Percentiles rank a stretch among this genome's conserved stretches.
These are phyloP conservation scores for Amanita rimosa DNA, from an alignment of 768 basidiomycete genomes.

Conservation along the genomic window DNA sequence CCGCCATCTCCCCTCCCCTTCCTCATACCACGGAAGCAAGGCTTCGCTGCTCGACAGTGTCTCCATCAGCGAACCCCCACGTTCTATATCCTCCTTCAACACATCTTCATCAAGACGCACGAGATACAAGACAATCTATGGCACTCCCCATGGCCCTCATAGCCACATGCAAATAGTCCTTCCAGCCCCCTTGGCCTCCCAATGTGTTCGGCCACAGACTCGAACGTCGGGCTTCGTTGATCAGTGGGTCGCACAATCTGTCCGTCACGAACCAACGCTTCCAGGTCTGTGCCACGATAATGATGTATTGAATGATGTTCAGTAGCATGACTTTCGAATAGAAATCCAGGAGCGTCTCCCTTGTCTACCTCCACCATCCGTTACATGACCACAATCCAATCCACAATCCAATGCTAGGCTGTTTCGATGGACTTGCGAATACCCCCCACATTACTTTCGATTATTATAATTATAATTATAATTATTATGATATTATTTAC, in stretches of 20 bases:
- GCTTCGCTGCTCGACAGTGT: slow-evolving; percentile 19
- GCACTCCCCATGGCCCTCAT: slow-evolving; percentile 49
- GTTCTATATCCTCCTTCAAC: slow-evolving; percentile 18
- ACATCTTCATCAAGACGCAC: slow-evolving; percentile 8
- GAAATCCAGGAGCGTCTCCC: background rate
- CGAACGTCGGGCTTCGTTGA: slow-evolving; percentile 20
- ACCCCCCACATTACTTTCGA: background rate
- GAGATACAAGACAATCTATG: slow-evolving; percentile 30
- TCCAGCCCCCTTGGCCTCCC: slow-evolving; percentile 49
- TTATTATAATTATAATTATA: background rate
- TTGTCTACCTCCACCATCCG: background rate
- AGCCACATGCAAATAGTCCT: slow-evolving; percentile 57
- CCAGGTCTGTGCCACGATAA: background rate
- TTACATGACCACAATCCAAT: background rate
- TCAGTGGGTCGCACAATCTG: slow-evolving; percentile 19
- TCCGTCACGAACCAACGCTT: background rate
- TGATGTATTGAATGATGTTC: background rate
- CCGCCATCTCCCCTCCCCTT: slow-evolving; percentile 20
- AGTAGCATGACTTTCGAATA: background rate
- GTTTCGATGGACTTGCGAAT: background rate
- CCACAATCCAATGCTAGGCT: too few species aligned
- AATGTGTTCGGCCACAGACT: slow-evolving; percentile 1
- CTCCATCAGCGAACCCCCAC: too few species aligned
- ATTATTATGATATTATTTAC: background rate
- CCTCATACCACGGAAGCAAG: slow-evolving; percentile 19